Conservation (phyloP, 2,329 filamentous ascomycete genomes). For the Septoria petroselini region DNA sequence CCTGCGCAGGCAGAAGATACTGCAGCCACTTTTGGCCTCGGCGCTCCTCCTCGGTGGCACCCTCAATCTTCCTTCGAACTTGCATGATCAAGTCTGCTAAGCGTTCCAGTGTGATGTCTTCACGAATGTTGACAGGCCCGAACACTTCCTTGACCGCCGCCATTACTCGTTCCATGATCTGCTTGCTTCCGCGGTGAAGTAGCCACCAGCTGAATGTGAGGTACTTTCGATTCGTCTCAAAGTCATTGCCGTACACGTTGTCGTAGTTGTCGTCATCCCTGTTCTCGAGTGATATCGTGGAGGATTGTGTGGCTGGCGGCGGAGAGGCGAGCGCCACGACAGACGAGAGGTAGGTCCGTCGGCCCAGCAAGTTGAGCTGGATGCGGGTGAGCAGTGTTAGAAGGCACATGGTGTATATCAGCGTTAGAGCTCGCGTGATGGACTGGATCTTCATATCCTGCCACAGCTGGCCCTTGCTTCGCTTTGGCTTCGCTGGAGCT, state of each 20-base stretch:
- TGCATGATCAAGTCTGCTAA: constrained; percentile 78
- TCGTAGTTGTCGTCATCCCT: constrained; percentile 84
- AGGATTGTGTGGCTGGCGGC: constrained; percentile 57
- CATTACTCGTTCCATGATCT: constrained; percentile 77
- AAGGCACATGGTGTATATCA: constrained; percentile 86
- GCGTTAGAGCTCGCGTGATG: constrained; percentile 83
- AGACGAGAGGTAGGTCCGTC: constrained; percentile 91
- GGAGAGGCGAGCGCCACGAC: constrained; percentile 85
- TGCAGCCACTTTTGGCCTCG: constrained; percentile 71
- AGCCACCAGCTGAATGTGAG: constrained; percentile 98
- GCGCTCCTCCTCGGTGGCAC: constrained; percentile 62
- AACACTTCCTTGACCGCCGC: constrained; percentile 86
- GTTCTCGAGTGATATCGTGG: constrained; percentile 85
- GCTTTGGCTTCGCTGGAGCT: constrained; percentile 56
- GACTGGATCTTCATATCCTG: constrained; percentile 95
- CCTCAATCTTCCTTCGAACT: constrained; percentile 82
- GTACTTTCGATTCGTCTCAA: constrained; percentile 92
- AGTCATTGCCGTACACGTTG: constrained; percentile 84
- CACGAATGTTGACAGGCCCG: constrained; percentile 80
- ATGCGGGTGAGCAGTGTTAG: constrained; percentile 90
- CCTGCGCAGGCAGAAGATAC: constrained; percentile 74
- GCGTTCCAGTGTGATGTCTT: constrained; percentile 76
- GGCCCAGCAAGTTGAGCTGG: constrained; percentile 93
- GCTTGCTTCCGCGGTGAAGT: constrained; percentile 82
- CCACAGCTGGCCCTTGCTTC: constrained; percentile 91